Evolutionary conservation across 1,139 yeast genomes (phyloP).

Genomic region (Hemisphaericaspora xylofermentans): DNA sequence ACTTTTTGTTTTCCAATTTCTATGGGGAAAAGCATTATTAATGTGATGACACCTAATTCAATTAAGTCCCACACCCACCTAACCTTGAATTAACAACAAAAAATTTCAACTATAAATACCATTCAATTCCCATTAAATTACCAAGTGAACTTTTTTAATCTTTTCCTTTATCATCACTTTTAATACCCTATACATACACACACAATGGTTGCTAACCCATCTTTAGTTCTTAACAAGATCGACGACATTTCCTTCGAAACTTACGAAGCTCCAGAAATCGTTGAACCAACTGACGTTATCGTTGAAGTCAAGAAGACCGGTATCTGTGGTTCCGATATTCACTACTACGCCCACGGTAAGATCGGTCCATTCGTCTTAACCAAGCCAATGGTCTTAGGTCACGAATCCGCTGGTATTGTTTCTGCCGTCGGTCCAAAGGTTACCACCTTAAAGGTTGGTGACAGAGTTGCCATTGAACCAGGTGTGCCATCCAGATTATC

Average conservation of each 20-base stretch:
- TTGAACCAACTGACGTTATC: conserved; percentile 67
- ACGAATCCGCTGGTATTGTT: conserved; percentile 73
- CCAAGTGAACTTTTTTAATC: neutral
- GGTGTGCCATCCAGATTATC: conserved; percentile 77
- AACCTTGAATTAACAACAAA: too few relatives aligned
- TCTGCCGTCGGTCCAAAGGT: conserved; percentile 66
- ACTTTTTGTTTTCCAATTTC: neutral
- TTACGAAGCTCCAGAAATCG: conserved; percentile 61
- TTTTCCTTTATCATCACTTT: neutral
- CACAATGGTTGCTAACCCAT: conserved; percentile 48
- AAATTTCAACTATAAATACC: conserved; percentile 3
- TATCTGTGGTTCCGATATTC: conserved; percentile 86
- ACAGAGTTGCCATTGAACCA: conserved; percentile 73
- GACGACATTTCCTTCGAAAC: conserved; percentile 66
- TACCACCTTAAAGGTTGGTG: conserved; percentile 64
- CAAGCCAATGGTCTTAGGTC: conserved; percentile 72
- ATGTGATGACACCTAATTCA: neutral
- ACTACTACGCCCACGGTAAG: conserved; percentile 75
- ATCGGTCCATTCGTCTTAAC: conserved; percentile 71
- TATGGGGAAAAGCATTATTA: neutral
- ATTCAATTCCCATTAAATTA: neutral
- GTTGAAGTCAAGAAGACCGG: conserved; percentile 77
- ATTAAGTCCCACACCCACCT: neutral
- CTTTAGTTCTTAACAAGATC: conserved; percentile 66
- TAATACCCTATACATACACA: neutral